A percentile compares a stretch with the other conserved stretches of the same genome.
Evolutionary conservation across 2,329 filamentous ascomycete species (phyloP).

Genomic region (Fusarium mundagurra): DNA sequence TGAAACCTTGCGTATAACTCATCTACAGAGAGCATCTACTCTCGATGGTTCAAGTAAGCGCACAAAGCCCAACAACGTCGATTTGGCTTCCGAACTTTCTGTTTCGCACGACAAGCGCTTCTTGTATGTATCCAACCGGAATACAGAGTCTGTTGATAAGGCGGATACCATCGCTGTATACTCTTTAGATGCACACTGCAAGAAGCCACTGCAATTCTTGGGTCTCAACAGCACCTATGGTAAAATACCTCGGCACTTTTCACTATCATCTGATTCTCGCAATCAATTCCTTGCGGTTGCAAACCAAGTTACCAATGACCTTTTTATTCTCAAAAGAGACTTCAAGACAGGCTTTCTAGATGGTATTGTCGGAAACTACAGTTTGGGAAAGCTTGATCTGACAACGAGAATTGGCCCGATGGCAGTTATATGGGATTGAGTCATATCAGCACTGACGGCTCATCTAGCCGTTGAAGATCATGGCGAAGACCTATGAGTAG

Average conservation of each 20-base stretch:
- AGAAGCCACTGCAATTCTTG: background rate
- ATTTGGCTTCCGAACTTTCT: background rate
- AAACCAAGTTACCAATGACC: background rate
- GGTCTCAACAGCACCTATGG: background rate
- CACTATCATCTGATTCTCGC: background rate
- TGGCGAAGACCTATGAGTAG: background rate
- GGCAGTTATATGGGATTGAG: background rate
- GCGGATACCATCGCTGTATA: background rate
- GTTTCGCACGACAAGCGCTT: background rate
- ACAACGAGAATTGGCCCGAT: background rate
- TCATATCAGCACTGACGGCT: background rate
- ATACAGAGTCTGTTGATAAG: background rate
- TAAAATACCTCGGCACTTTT: background rate
- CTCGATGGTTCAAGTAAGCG: background rate
- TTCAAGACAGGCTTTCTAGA: background rate
- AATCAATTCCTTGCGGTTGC: background rate
- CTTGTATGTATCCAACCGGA: background rate
- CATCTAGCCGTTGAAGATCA: background rate
- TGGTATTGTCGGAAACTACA: background rate
- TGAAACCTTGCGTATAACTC: background rate
- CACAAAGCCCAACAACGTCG: background rate
- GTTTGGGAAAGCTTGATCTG: background rate
- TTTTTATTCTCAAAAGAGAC: background rate
- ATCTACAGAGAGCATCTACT: background rate
- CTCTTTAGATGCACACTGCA: rapidly evolving